phyloP scores from a whole-genome alignment of 371 early-diverging fungal species.

The Amoeboaphelidium protococcarum region DNA sequence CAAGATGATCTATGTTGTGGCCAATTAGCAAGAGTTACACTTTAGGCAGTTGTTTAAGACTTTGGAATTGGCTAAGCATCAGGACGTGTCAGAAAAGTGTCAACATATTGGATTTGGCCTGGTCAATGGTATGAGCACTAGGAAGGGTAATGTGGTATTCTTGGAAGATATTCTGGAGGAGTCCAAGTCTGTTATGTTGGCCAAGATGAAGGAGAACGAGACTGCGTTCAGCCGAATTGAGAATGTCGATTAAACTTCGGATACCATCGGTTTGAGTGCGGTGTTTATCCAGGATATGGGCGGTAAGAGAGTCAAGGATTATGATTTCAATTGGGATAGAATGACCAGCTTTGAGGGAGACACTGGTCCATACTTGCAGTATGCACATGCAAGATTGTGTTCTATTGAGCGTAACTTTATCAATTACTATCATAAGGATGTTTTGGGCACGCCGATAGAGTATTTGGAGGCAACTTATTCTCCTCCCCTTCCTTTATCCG shows the following conservation, averaged over 20 bases:
- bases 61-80: slow-evolving; percentile 34
- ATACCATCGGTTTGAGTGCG: slow-evolving; percentile 47
- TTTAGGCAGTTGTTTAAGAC: slow-evolving; percentile 90
- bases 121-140: slow-evolving; percentile 86
- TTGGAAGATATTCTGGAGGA: slow-evolving; percentile 87
- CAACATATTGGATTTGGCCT: slow-evolving; percentile 92
- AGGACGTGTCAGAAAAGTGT: slow-evolving; percentile 46
- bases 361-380: slow-evolving; percentile 98
- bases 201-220: slow-evolving; percentile 71
- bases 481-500: background rate
- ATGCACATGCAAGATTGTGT: slow-evolving; percentile 81
- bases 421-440: slow-evolving; percentile 11
- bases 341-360: slow-evolving; percentile 95
- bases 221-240: slow-evolving; percentile 56
- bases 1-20: slow-evolving; percentile 87
- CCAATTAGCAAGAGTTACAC: slow-evolving; percentile 83
- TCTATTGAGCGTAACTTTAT: slow-evolving; percentile 67
- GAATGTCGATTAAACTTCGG: slow-evolving; percentile 51
- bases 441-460: slow-evolving; percentile 12
- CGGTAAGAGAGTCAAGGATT: slow-evolving; percentile 88
- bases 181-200: slow-evolving; percentile 74
- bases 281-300: slow-evolving; percentile 89
- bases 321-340: slow-evolving; percentile 81
- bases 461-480: slow-evolving; percentile 8
- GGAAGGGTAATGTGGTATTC: slow-evolving; percentile 94